Base-by-base conservation (phyloP, 148 eudicot genomes). In the Bassia scoparia region DNA sequence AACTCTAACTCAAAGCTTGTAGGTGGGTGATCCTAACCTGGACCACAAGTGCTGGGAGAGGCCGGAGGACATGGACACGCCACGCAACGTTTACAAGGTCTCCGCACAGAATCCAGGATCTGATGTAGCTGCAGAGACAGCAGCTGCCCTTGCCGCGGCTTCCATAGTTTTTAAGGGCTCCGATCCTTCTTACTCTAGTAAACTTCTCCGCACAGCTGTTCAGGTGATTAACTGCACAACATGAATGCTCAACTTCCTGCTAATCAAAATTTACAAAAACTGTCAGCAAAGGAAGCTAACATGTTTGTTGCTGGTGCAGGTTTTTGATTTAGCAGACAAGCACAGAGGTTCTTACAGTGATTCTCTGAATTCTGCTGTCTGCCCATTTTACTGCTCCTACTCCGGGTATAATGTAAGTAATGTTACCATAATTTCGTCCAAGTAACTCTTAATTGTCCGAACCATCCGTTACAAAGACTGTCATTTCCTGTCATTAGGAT, bases 1-100 rank as follows among this genome's bases (percentile, higher is more conserved):
- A 13, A 24, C 6, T 15, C 21, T 66, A 43, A 43, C 69, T 23
- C 30, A 43, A 4, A 23, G 35, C 37, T 53, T 74, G 76, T 77
- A 91, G 95, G 97, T 90, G 59, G 98, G 89, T 46, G 95, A 94
- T 41, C 87, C 97, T 23, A 84, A 87, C 81, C 65, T 24, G 37
- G 97, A 94, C 76, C 98, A 94, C 73, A 61, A 38, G 0, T 93
- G 98, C 65, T 93, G 98, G 98, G 97, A 93, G 60, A 84, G 98
- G 70, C 98, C 98, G 0, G 98, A 93, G 78, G 98, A 93, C 78
- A 93, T 93, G 98, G 96, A 91, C 78, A 93, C 98, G 0, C 85
- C 86, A 21, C 90, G 98, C 7, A 88, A 81, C 16, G 97, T 84
- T 14, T 94, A 85, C 84, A 82, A 84, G 79, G 94, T 94, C 7